Evolutionary conservation across 768 basidiomycete genomes (phyloP).

Genomic region (Cantharellus cinnabarinus): DNA sequence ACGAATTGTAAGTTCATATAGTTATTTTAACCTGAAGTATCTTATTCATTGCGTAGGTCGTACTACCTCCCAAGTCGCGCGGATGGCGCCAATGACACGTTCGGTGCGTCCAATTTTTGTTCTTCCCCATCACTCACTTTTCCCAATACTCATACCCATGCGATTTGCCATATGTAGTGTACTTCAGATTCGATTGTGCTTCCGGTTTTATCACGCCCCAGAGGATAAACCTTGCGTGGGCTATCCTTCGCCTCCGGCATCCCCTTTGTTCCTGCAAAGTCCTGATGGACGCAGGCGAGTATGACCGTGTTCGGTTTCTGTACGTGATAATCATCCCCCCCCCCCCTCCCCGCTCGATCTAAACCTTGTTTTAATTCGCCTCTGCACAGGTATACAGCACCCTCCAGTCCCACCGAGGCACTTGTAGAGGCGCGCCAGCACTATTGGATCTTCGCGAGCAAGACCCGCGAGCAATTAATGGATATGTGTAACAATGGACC

Average conservation of each 20-base stretch:
- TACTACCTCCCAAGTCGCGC: constrained; percentile 68
- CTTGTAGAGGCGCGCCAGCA: constrained; percentile 13
- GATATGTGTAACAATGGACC: constrained; percentile 58
- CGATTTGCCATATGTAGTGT: constrained; percentile 27
- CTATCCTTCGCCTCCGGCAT: constrained; percentile 47
- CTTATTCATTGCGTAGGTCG: constrained; percentile 27
- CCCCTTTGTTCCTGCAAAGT: constrained; percentile 50
- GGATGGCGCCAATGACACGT: constrained; percentile 77
- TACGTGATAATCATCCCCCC: background rate
- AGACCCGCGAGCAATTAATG: constrained; percentile 23
- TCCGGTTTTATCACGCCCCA: constrained; percentile 21
- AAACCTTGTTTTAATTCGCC: background rate
- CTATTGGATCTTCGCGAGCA: constrained; percentile 25
- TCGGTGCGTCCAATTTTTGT: constrained; percentile 10
- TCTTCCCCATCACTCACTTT: background rate
- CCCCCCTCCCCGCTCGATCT: too few relatives aligned
- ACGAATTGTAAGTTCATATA: background rate
- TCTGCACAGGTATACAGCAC: background rate
- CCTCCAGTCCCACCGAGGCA: background rate
- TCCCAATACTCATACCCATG: constrained; percentile 17
- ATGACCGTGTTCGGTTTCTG: background rate
- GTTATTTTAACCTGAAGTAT: background rate
- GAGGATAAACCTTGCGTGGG: constrained; percentile 39
- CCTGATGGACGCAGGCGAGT: constrained; percentile 2
- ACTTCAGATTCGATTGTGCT: constrained; percentile 42